Conservation (phyloP, 2,329 filamentous ascomycete species). For the Madurella mycetomatis region DNA sequence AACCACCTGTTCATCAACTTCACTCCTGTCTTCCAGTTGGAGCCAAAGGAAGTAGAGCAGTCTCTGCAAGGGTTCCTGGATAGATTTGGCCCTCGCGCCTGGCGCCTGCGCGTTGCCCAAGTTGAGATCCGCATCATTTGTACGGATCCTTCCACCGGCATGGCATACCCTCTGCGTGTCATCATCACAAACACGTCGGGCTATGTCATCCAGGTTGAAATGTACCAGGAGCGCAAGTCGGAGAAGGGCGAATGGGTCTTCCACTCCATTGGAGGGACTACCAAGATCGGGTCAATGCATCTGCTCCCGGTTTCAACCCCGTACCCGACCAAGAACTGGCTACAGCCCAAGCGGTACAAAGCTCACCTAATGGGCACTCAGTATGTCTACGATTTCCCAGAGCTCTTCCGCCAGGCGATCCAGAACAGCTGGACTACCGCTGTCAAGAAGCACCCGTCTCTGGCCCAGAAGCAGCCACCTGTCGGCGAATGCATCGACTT, state of each 20-base stretch:
- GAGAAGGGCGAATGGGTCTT: conserved; percentile 98
- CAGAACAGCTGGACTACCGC: conserved; percentile 88
- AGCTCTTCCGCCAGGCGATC: conserved; percentile 96
- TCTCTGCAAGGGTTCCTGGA: conserved; percentile 93
- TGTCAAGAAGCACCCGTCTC: conserved; percentile 65
- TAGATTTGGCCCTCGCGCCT: conserved; percentile 88
- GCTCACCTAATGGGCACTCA: conserved; percentile 98
- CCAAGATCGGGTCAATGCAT: conserved; percentile 93
- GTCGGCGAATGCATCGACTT: conserved; percentile 90
- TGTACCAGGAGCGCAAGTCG: conserved; percentile 96
- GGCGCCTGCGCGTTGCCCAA: conserved; percentile 93
- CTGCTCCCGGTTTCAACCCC: conserved; percentile 84
- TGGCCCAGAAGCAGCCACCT: conserved; percentile 76
- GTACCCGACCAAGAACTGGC: conserved; percentile 96
- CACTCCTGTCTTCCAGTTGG: conserved; percentile 89
- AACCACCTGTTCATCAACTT: conserved; percentile 99
- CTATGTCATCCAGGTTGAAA: conserved; percentile 94
- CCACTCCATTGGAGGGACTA: conserved; percentile 93
- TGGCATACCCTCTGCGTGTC: conserved; percentile 87
- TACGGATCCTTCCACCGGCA: conserved; percentile 79
- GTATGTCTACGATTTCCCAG: conserved; percentile 99
- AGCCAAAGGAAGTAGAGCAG: conserved; percentile 85
- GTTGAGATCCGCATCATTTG: conserved; percentile 98
- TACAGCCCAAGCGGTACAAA: conserved; percentile 99
- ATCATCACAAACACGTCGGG: conserved; percentile 98